Conservation (phyloP, 768 basidiomycete genomes). For the Dendrothele bispora region DNA sequence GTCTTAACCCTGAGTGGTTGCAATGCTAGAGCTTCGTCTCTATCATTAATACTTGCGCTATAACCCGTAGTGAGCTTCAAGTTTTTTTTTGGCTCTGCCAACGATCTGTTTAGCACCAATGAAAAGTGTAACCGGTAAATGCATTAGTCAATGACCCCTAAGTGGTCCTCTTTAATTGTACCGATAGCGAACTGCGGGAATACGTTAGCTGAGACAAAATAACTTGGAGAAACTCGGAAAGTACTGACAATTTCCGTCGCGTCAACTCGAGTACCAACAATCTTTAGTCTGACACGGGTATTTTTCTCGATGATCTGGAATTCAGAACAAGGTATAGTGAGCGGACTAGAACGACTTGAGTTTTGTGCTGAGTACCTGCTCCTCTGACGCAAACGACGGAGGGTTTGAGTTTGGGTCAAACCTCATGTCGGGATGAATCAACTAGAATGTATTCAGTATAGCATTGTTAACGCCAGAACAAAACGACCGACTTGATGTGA, state of each 20-base stretch:
- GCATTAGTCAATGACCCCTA: slow-evolving; percentile 85
- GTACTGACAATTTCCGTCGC: slow-evolving; percentile 91
- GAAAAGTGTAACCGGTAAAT: too few relatives aligned
- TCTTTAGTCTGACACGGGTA: slow-evolving; percentile 88
- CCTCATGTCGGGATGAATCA: slow-evolving; percentile 91
- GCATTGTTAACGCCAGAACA: not conserved
- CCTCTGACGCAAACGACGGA: slow-evolving; percentile 92
- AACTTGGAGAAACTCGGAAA: not conserved
- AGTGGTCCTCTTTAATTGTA: slow-evolving; percentile 96
- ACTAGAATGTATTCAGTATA: slow-evolving; percentile 40
- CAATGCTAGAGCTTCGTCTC: too few relatives aligned
- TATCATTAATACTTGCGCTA: too few relatives aligned
- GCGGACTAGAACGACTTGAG: not conserved
- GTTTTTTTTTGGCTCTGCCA: too few relatives aligned
- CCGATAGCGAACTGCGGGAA: slow-evolving; percentile 86
- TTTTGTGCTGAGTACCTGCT: slow-evolving; percentile 54
- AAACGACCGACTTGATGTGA: slow-evolving; percentile 78
- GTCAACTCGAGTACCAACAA: slow-evolving; percentile 97
- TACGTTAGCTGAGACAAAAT: not conserved
- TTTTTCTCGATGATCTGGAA: slow-evolving; percentile 89
- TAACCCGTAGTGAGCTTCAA: too few relatives aligned
- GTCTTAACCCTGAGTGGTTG: too few relatives aligned
- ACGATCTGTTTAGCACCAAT: too few relatives aligned
- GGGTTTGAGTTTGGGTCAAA: slow-evolving; percentile 97
- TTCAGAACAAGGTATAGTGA: not conserved